A percentile compares a stretch with the other conserved stretches of the same genome.
Evolutionary conservation across 2,329 filamentous ascomycete genomes (phyloP).

Genomic region (Aureobasidium sp.): DNA sequence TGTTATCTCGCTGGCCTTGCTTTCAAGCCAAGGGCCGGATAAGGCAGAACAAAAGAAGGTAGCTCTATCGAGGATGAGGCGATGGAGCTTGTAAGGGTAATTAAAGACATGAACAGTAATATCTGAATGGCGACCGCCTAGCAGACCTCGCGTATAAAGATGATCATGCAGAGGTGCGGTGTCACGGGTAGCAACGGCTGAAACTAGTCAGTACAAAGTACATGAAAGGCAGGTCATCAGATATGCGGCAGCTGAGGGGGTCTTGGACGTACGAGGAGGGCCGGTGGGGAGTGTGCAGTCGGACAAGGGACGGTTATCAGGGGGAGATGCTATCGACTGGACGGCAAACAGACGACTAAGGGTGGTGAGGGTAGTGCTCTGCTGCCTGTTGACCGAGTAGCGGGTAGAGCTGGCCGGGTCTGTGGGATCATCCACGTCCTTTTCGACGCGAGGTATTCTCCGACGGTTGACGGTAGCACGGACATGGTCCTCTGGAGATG

Average conservation of each 20-base stretch:
- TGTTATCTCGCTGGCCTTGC: constrained; percentile 45
- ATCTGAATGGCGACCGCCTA: constrained; percentile 48
- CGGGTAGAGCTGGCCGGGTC: constrained; percentile 25
- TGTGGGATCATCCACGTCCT: constrained; percentile 44
- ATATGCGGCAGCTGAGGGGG: not conserved
- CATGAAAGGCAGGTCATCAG: not conserved
- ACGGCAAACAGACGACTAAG: constrained; percentile 41
- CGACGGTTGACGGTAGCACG: constrained; percentile 22
- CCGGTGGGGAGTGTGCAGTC: constrained; percentile 13
- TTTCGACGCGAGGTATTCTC: constrained; percentile 38
- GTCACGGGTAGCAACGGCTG: constrained; percentile 16
- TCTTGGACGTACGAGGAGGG: constrained; percentile 21
- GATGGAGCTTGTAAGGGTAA: constrained; percentile 46
- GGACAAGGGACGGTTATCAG: constrained; percentile 28
- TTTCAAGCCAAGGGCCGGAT: constrained; percentile 51
- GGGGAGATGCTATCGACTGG: constrained; percentile 31
- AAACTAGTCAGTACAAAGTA: constrained; percentile 6
- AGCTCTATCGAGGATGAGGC: constrained; percentile 48
- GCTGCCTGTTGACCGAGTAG: constrained; percentile 25
- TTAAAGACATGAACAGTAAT: constrained; percentile 49
- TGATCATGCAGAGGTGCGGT: constrained; percentile 40
- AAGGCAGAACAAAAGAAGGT: constrained; percentile 51
- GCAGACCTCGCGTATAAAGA: constrained; percentile 46
- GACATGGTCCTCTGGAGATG: constrained; percentile 20
- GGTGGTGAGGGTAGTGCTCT: constrained; percentile 37